phyloP scores from a whole-genome alignment of 2,329 filamentous ascomycete genomes.

The Fusarium camptoceras region DNA sequence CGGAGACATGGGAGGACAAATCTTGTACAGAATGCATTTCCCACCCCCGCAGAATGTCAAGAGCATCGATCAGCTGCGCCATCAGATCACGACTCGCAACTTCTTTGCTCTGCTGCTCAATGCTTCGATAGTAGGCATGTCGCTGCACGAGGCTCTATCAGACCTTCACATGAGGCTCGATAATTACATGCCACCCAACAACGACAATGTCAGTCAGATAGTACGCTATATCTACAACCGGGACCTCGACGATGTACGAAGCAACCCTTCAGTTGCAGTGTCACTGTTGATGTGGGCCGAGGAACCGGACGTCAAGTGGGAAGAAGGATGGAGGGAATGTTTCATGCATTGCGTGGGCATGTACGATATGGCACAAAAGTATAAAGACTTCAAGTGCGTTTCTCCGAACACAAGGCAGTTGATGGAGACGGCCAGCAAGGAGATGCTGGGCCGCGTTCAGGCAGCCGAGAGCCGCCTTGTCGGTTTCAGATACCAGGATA shows the following conservation, averaged over 20 bases:
- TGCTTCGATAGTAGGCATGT: constrained; percentile 72
- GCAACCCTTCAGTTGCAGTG: constrained; percentile 69
- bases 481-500: constrained; percentile 69
- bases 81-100: constrained; percentile 76
- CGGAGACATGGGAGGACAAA: constrained; percentile 61
- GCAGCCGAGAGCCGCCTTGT: constrained; percentile 71
- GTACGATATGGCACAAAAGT: constrained; percentile 63
- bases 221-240: constrained; percentile 70
- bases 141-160: constrained; percentile 70
- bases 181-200: constrained; percentile 66
- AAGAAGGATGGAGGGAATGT: constrained; percentile 74
- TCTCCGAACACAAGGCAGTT: constrained; percentile 72
- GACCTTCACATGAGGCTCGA: constrained; percentile 72
- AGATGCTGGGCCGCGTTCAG: constrained; percentile 71
- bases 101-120: constrained; percentile 74
- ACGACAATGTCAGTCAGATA: constrained; percentile 69
- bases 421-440: constrained; percentile 70
- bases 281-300: constrained; percentile 75
- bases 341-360: constrained; percentile 76
- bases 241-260: constrained; percentile 73
- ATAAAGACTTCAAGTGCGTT: constrained; percentile 67
- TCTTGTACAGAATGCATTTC: constrained; percentile 73
- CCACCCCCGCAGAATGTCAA: constrained; percentile 64
- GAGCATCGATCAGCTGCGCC: constrained; percentile 62
- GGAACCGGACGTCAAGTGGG: constrained; percentile 69